phyloP scores from a whole-genome alignment of 73 alveolate genomes.

The Paramecium sonneborni region DNA sequence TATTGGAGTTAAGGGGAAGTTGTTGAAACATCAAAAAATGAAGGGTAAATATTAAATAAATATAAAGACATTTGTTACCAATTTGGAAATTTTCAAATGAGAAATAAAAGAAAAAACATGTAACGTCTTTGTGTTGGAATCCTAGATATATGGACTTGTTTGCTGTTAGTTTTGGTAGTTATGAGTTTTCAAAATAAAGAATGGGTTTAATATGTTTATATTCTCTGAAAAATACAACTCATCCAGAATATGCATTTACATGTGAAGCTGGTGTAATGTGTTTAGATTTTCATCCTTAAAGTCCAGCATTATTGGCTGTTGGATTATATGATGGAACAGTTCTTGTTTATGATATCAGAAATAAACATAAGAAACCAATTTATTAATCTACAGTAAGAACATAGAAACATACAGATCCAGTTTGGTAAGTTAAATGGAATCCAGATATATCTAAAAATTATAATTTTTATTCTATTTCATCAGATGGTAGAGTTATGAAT shows the following conservation, averaged over 20 bases:
- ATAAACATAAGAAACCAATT: slow-evolving; percentile 95
- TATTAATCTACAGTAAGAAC: slow-evolving; percentile 95
- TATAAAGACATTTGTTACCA: slow-evolving; percentile 78
- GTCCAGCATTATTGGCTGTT: slow-evolving; percentile 98
- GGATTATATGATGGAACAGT: slow-evolving; percentile 99
- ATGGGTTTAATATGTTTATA: slow-evolving; percentile 97
- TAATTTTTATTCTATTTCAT: slow-evolving; percentile 95
- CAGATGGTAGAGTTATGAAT: slow-evolving; percentile 99
- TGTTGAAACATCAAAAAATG: slow-evolving; percentile 62
- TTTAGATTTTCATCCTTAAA: slow-evolving; percentile 97
- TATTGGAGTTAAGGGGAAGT: slow-evolving; percentile 74
- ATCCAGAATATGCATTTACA: slow-evolving; percentile 98
- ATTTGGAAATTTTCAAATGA: slow-evolving; percentile 97
- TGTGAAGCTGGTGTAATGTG: slow-evolving; percentile 99
- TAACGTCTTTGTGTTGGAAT: slow-evolving; percentile 98
- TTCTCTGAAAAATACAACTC: slow-evolving; percentile 98
- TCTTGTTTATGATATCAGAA: slow-evolving; percentile 98
- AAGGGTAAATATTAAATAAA: neutral
- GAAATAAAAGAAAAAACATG: slow-evolving; percentile 96
- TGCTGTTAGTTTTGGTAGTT: slow-evolving; percentile 98
- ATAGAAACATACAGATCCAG: slow-evolving; percentile 99
- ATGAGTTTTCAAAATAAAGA: slow-evolving; percentile 93
- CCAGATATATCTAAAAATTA: slow-evolving; percentile 88
- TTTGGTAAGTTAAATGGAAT: slow-evolving; percentile 98
- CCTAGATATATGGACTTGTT: slow-evolving; percentile 98